Base-by-base conservation (phyloP, 106 monocot species). In the Amphibolis antarctica region DNA sequence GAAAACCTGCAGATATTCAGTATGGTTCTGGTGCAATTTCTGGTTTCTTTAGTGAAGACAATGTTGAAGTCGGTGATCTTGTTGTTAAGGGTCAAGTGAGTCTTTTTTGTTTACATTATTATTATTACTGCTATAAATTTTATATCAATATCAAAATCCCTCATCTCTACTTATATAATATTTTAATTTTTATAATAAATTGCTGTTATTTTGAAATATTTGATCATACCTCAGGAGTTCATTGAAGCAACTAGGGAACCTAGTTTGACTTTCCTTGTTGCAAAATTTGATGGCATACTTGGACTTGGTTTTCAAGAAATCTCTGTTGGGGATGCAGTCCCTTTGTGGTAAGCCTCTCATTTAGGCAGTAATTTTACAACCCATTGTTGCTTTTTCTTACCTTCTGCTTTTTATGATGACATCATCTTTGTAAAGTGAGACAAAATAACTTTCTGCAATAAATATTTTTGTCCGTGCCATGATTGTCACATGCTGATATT, bases 11-110 rank as follows among this genome's bases (percentile, higher is more conserved):
- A 43, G 76, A 65, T 21, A 93, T 93, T 69, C 93, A 82, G 22
- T 93, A 88, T 65, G 93, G 88, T 10, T 85, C 88, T 53, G 93
- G 93, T 59, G 54, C 82, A 47, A 79, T 93, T 53, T 71, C 88
- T 52, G 93, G 93, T 45, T 81, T 76, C 72, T 81, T 81, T 57
- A 93, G 93, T 66, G 62, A 77, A 65, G 88, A 93, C 67, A 64
- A 75, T 69, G 75, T 93, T 49, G 62, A 68, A 67, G 52, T 93
- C 75, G 93, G 93, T 29, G 85, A 88, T 46, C 64, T 93, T 44
- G 56, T 83, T 56, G 85, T 93, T 31, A 79, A 85, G 47, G 72
- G 85, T 71, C 88, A 93, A 85, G 93, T 93, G 62, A 48, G 29
- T 28, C 55, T 60, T 24, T 21, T 55, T 43, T 30, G 9, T 1